These are phyloP conservation scores for Solanum commersonii DNA, from an alignment of 257 asterid genomes.

Conservation along the genomic window DNA sequence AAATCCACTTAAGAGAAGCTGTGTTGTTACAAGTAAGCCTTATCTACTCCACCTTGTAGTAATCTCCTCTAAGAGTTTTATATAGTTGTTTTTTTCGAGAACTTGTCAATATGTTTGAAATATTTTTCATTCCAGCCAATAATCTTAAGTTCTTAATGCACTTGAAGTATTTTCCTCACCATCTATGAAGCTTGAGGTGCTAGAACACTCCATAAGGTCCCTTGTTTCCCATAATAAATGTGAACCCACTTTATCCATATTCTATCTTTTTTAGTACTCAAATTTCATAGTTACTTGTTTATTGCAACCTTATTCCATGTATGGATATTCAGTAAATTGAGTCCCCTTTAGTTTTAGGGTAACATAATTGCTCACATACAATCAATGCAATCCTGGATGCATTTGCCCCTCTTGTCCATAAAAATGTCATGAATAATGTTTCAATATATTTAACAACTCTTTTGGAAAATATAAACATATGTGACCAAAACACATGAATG, in stretches of 20 bases:
- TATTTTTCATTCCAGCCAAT: background rate
- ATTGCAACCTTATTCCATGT: background rate
- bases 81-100: no score
- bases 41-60: background rate
- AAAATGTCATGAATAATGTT: no score
- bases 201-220: background rate
- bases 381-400: background rate
- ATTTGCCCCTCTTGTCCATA: background rate
- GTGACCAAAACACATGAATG: background rate
- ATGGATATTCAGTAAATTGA: no score
- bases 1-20: background rate
- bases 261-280: background rate
- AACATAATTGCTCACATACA: background rate
- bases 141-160: background rate
- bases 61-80: background rate
- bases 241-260: background rate
- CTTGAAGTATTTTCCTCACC: background rate
- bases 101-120: background rate
- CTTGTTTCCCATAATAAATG: background rate
- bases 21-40: background rate
- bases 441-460: no score
- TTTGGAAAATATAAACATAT: no score
- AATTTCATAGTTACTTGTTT: no score
- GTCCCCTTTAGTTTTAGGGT: background rate
- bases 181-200: background rate